These are phyloP conservation scores for Wickerhamiella allomyrinae DNA, from an alignment of 805 yeast genomes.

Conservation along the genomic window DNA sequence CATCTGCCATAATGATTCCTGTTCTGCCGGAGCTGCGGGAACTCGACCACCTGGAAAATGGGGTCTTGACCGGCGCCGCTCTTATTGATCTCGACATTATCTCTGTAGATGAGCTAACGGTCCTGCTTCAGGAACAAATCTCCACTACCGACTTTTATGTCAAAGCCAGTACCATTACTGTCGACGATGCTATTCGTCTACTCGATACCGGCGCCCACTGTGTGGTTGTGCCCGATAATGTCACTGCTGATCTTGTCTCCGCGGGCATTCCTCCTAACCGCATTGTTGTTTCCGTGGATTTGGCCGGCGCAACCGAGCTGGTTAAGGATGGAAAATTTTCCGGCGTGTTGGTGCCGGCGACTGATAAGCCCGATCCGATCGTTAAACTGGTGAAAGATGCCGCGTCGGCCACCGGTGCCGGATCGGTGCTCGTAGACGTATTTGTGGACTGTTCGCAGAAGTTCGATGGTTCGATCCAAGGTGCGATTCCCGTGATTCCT, in stretches of 20 bases:
- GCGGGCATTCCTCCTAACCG: constrained; percentile 42
- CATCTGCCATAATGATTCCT: not conserved
- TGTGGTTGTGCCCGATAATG: constrained; percentile 28
- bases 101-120: constrained; percentile 5
- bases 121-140: not conserved
- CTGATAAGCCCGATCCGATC: constrained; percentile 4
- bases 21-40: not conserved
- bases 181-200: constrained; percentile 35
- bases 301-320: constrained; percentile 3
- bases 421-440: constrained; percentile 14
- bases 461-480: constrained; percentile 6
- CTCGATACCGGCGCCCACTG: constrained; percentile 48
- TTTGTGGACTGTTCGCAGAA: constrained; percentile 8
- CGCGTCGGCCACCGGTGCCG: constrained; percentile 10
- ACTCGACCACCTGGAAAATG: not conserved
- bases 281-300: constrained; percentile 24
- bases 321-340: constrained; percentile 3
- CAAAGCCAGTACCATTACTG: constrained; percentile 19
- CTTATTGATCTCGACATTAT: constrained; percentile 4
- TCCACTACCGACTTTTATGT: constrained; percentile 18
- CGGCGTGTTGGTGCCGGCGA: constrained; percentile 13
- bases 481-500: constrained; percentile 16
- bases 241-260: constrained; percentile 25
- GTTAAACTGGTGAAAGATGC: constrained; percentile 9
- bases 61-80: constrained; percentile 2